Conservation (phyloP, 2,329 filamentous ascomycete genomes). For the Aspergillus carbonarius region DNA sequence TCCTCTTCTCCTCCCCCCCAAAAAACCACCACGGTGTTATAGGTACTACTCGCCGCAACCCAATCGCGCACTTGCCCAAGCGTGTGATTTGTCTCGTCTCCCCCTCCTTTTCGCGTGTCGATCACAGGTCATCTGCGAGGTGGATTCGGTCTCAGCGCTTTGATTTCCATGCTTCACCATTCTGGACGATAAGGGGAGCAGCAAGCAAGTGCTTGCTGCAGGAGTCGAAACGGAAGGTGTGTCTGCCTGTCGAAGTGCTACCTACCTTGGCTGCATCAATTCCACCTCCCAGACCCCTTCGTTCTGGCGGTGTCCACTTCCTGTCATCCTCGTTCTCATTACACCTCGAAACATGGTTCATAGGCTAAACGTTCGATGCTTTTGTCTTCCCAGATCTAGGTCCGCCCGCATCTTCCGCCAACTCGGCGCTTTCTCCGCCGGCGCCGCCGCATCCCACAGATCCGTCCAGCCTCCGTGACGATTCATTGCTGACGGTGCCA, state of each 20-base stretch:
- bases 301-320: background rate
- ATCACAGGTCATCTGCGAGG: slow-evolving; percentile 29
- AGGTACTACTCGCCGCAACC: background rate
- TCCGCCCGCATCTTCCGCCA: slow-evolving; percentile 38
- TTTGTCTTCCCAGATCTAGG: slow-evolving; percentile 35
- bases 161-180: slow-evolving; percentile 49
- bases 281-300: background rate
- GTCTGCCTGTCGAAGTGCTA: slow-evolving; percentile 13
- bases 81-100: slow-evolving; percentile 12
- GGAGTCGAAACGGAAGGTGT: slow-evolving; percentile 49
- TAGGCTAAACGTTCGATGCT: slow-evolving; percentile 13
- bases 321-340: background rate
- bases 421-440: slow-evolving; percentile 35
- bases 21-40: slow-evolving; percentile 2
- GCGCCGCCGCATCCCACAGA: slow-evolving; percentile 29
- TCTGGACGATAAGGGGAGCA: slow-evolving; percentile 45
- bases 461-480: slow-evolving; percentile 29
- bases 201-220: slow-evolving; percentile 51
- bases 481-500: slow-evolving; percentile 31
- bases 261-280: slow-evolving; percentile 8
- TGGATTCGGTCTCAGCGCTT: slow-evolving; percentile 28
- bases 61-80: slow-evolving; percentile 7
- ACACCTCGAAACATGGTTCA: slow-evolving; percentile 7
- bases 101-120: slow-evolving; percentile 17
- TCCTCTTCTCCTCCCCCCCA: background rate